These are phyloP conservation scores for Baorangia bicolor DNA, from an alignment of 768 basidiomycete species.

Conservation along the genomic window DNA sequence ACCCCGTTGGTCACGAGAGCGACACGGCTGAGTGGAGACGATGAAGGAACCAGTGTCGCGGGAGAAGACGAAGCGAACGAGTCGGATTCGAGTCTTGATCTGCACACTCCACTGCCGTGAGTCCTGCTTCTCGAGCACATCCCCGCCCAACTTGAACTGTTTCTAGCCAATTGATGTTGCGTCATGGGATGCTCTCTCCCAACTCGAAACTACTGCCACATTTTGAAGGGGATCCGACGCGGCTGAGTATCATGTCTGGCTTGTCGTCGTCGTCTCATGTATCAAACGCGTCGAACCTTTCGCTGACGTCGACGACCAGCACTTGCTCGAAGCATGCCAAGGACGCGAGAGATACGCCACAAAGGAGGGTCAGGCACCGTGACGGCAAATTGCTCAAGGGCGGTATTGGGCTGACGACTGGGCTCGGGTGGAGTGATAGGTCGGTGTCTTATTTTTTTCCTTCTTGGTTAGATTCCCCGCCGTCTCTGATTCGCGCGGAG, in stretches of 20 bases:
- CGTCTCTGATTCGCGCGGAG: slow-evolving; percentile 1
- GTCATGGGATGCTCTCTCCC: slow-evolving; percentile 64
- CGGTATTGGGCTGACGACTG: slow-evolving; percentile 69
- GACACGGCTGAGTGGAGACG: not conserved
- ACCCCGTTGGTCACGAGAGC: not conserved
- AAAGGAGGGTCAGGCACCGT: slow-evolving; percentile 56
- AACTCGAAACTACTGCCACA: slow-evolving; percentile 57
- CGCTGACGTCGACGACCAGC: slow-evolving; percentile 24
- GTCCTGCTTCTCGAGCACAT: slow-evolving; percentile 28
- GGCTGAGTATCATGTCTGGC: slow-evolving; percentile 27
- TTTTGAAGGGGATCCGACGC: slow-evolving; percentile 11
- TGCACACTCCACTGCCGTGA: slow-evolving; percentile 69
- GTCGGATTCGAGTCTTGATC: slow-evolving; percentile 64
- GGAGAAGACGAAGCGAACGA: slow-evolving; percentile 39
- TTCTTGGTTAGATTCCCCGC: not conserved
- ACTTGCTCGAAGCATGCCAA: slow-evolving; percentile 36
- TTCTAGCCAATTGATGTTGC: slow-evolving; percentile 61
- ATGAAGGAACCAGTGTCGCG: not conserved
- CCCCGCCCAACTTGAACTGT: not conserved
- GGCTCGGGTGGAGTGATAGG: slow-evolving; percentile 76
- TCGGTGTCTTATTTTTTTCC: slow-evolving; percentile 27
- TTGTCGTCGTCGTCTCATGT: slow-evolving; percentile 25
- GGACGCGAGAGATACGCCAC: slow-evolving; percentile 57
- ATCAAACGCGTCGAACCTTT: slow-evolving; percentile 28
- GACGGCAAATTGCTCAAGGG: slow-evolving; percentile 58